Base-by-base conservation (phyloP, 78 protist genomes). In the Dictyostelium citrinum region DNA sequence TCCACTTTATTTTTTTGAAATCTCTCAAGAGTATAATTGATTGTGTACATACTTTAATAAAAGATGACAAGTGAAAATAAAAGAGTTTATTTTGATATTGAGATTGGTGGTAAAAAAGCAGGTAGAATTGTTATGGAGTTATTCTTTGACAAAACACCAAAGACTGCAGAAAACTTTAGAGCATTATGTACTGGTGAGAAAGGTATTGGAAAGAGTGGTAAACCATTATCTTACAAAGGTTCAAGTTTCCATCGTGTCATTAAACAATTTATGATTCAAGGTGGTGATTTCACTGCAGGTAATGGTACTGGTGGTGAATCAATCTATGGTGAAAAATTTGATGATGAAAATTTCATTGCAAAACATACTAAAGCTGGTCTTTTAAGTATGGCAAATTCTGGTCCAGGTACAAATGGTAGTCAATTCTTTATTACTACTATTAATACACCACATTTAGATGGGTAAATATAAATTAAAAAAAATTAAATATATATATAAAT, bases 271-370 rank as follows among this genome's bases (percentile, higher is more conserved):
- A 98, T 98, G 99, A 77, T 97, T 75, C 96, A 93, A 75, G 96
- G 96, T 83, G 96, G 96, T 74, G 99, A 99, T 93, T 97, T 99
- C 83, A 97, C 99, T 27, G 49, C 67, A 12, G 96, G 95, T 37
- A 93, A 99, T 61, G 99, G 99, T 31, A 96, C 99, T 20, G 99
- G 99, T n/a, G 99, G 99, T 27, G 96, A 98, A 95, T 97, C 99
- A 81, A 98, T 98, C 93, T 98, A 97, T 90, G 99, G 99, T 55
- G 96, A 46, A 81, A 86, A 84, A 82, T 98, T 98, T 75, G 97
- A 90, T 33, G 98, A 96, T 84, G 98, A 97, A 93, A 95, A 92
- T 95, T 98, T 98, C 91, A 33, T 49, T 45, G 8, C 58, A 17
- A 95, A 97, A 90, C 99, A 98, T 95, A 75, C 83, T 27, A 80